Conservation (phyloP, 306 rosid genomes). For the Begonia masoniana region DNA sequence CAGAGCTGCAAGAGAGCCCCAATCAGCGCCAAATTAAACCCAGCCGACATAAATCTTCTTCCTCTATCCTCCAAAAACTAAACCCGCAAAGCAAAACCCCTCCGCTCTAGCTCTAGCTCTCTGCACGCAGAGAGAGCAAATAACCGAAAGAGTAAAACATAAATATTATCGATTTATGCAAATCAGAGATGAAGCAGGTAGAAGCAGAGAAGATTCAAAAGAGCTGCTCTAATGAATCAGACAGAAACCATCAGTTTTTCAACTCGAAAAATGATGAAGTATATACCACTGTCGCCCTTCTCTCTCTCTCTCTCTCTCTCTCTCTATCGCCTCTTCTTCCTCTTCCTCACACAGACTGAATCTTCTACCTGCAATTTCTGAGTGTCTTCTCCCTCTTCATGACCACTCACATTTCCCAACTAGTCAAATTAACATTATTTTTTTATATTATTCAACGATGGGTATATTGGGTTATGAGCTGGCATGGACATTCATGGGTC, state of each 20-base stretch:
- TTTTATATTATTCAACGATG: not conserved
- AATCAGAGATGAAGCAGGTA: not conserved
- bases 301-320: constrained; percentile 1
- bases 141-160: not conserved
- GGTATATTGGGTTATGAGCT: not conserved
- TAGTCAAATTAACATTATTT: not conserved
- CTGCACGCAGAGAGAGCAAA: not conserved
- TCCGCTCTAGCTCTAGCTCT: constrained; percentile 2
- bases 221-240: too few relatives aligned
- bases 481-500: constrained; percentile 6
- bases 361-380: not conserved
- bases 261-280: not conserved
- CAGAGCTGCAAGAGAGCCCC: constrained; percentile 62
- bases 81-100: constrained; percentile 1
- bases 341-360: constrained; percentile 1
- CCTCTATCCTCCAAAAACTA: constrained; percentile 12
- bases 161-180: constrained; percentile 2
- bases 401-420: constrained; percentile 7
- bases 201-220: too few relatives aligned
- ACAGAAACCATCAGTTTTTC: too few relatives aligned
- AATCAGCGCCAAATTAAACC: constrained; percentile 38
- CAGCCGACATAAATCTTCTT: constrained; percentile 80
- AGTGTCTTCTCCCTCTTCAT: not conserved
- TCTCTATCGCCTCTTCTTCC: not conserved
- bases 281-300: not conserved